Base-by-base conservation (phyloP, 768 basidiomycete species). In the Rhodotorula kratochvilovae region DNA sequence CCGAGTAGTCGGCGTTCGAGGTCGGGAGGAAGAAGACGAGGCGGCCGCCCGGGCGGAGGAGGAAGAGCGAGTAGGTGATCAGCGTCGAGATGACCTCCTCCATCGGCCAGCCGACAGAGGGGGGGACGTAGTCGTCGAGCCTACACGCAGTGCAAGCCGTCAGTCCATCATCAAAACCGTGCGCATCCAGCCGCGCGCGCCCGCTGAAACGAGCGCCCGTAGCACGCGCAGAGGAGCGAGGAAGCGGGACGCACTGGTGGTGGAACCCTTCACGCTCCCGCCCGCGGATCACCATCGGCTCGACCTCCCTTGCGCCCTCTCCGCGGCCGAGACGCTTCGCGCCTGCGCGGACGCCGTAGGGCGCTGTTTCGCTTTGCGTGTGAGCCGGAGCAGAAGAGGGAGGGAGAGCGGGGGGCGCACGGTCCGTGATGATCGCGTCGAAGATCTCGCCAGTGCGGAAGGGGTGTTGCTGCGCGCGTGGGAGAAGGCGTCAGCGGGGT, bases 1-100 rank as follows among this genome's bases (percentile, higher is more conserved):
- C 90, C 70, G 89, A 86, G 78, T 94, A 98, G 53, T 93, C 89
- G 58, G 95, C 93, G 21, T 68, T 66, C 62, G 72, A 66, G 61
- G 92, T 94, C 0, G 92, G 92, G 31, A 98, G 84, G 82, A 97
- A 98, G 82, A 96, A 98, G 7, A 99, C 95, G 25, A 99, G 85
- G 51, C 96, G 83, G 21, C 96, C 96, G 33, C 84, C 84, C 1
- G 91, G 91, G 72, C 87, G 91, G 39, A 99, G 85, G 36, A 96
- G 82, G 80, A 90, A 91, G 62, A 93, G 85, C 4, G 92, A 87
- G 55, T 92, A 84, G 25, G 88, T 78, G 39, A 97, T 86, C 23
- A 99, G 87, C 78, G 96, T 94, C 23, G 83, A 74, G 16, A 89
- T 88, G 51, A 99, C 85, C 63, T 87, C 85, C 4, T 90, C 90